These are phyloP conservation scores for Closterium sp. DNA, from an alignment of 139 green algal genomes.

Conservation along the genomic window DNA sequence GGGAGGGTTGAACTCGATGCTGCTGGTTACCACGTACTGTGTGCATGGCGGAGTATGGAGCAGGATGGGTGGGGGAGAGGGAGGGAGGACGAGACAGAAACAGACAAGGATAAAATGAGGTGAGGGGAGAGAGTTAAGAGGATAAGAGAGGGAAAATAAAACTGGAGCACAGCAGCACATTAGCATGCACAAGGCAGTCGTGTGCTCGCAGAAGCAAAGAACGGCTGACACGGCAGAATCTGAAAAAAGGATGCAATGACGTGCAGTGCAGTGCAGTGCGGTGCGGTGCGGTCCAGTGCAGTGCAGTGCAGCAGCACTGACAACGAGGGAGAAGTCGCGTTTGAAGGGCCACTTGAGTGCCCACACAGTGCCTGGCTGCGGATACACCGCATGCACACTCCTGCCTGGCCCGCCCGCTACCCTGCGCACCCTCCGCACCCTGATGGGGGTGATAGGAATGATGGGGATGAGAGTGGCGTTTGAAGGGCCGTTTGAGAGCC, in stretches of 20 bases:
- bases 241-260: too few relatives aligned
- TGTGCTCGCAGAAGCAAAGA: too few relatives aligned
- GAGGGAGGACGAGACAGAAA: neutral
- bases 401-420: neutral
- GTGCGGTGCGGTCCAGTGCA: too few relatives aligned
- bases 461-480: neutral
- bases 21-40: neutral
- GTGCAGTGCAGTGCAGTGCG: too few relatives aligned
- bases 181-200: neutral
- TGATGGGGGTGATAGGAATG: neutral
- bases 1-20: neutral
- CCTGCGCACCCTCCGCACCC: neutral
- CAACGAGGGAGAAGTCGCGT: neutral
- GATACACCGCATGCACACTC: neutral
- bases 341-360: neutral
- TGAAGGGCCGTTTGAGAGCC: neutral
- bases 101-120: neutral
- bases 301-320: neutral
- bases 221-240: too few relatives aligned
- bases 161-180: neutral
- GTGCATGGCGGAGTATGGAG: neutral
- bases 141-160: neutral
- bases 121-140: neutral
- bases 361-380: neutral
- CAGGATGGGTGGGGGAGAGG: neutral